phyloP scores from a whole-genome alignment of 805 yeast genomes.

The Lipomyces orientalis region DNA sequence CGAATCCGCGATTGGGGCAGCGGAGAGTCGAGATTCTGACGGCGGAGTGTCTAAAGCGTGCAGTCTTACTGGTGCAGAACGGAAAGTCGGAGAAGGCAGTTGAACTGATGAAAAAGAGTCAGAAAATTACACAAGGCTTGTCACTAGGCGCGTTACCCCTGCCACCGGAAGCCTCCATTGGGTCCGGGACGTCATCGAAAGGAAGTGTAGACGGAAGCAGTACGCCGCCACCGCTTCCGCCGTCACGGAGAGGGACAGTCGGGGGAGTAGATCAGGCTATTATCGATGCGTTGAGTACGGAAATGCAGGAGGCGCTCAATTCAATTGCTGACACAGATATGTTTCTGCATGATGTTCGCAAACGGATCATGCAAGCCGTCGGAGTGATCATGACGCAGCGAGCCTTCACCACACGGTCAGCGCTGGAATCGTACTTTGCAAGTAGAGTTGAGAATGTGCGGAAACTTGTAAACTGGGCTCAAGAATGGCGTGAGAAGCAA shows the following conservation, averaged over 20 bases:
- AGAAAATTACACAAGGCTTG: constrained; percentile 17
- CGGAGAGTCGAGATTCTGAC: constrained; percentile 29
- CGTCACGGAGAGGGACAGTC: neutral
- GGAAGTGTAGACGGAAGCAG: neutral
- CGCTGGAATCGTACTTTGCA: constrained; percentile 30
- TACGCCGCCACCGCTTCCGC: constrained; percentile 1
- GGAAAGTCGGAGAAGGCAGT: constrained; percentile 20
- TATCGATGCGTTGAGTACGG: constrained; percentile 9
- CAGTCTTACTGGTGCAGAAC: constrained; percentile 14
- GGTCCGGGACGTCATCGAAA: neutral
- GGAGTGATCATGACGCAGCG: constrained; percentile 35
- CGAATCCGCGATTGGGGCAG: constrained; percentile 20
- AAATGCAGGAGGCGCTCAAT: constrained; percentile 11
- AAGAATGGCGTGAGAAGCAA: constrained; percentile 6
- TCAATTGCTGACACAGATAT: constrained; percentile 12
- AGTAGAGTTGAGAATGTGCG: constrained; percentile 13
- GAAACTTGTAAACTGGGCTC: neutral
- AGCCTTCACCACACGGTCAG: constrained; percentile 34
- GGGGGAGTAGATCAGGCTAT: constrained; percentile 11
- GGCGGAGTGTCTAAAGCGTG: constrained; percentile 18
- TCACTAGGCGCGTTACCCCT: constrained; percentile 24
- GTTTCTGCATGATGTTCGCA: constrained; percentile 29
- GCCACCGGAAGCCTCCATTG: constrained; percentile 4
- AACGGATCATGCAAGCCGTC: constrained; percentile 37
- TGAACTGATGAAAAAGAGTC: constrained; percentile 14